Percentiles rank a stretch among this genome's conserved stretches.
phyloP scores from a whole-genome alignment of 163 green algal genomes.

The Chlamydomonas reinhardtii region DNA sequence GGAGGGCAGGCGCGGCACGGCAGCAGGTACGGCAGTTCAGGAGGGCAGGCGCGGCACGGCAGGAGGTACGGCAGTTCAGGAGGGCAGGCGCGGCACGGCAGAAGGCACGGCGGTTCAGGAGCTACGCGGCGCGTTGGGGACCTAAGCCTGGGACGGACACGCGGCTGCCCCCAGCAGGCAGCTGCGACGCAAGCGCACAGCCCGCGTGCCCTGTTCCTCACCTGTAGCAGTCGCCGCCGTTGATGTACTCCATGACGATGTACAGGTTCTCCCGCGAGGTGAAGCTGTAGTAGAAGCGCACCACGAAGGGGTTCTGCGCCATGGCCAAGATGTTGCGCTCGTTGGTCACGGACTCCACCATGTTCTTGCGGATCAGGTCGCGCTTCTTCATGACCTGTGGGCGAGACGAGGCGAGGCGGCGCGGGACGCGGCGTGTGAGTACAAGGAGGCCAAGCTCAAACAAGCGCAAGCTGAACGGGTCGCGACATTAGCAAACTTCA shows the following conservation, averaged over 20 bases:
- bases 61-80: no score
- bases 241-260: conserved; percentile 97
- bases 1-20: background rate
- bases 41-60: background rate
- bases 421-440: background rate
- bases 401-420: no score
- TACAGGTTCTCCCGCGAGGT: conserved; percentile 92
- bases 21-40: background rate
- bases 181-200: no score
- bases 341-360: conserved; percentile 91
- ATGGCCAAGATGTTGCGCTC: conserved; percentile 95
- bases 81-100: no score
- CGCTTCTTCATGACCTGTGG: conserved; percentile 93
- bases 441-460: no score
- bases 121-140: no score
- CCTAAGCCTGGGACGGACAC: no score
- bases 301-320: conserved; percentile 94
- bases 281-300: conserved; percentile 93
- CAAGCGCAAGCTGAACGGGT: no score
- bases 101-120: no score
- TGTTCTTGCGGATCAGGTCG: conserved; percentile 97
- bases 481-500: no score
- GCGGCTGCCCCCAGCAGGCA: no score
- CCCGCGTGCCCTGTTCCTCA: no score
- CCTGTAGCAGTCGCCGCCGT: conserved; percentile 82